Evolutionary conservation across 2,329 filamentous ascomycete species (phyloP).

Genomic region (Erysiphe pulchra): DNA sequence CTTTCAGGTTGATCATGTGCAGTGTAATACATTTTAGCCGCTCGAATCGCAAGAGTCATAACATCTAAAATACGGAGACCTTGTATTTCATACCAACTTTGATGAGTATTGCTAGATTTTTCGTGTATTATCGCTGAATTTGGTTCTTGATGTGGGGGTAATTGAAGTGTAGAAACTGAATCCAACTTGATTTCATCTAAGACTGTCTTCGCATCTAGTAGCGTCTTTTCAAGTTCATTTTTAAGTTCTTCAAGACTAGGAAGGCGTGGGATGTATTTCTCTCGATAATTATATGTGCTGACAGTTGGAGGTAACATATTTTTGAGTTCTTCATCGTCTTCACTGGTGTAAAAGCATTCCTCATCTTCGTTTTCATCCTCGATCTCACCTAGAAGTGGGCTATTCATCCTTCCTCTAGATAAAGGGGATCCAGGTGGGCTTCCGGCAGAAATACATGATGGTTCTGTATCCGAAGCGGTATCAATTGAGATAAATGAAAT

Average conservation of each 20-base stretch:
- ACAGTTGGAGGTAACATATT: conserved; percentile 88
- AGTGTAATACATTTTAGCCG: conserved; percentile 91
- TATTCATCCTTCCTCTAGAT: conserved; percentile 13
- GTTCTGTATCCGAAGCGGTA: conserved; percentile 25
- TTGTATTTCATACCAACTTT: conserved; percentile 65
- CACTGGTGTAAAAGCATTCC: conserved; percentile 23
- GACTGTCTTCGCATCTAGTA: conserved; percentile 43
- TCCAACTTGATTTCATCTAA: conserved; percentile 29
- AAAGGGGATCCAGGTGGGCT: conserved; percentile 29
- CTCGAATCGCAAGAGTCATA: conserved; percentile 81
- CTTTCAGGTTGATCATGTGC: conserved; percentile 69
- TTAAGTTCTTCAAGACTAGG: conserved; percentile 64
- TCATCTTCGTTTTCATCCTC: conserved; percentile 12
- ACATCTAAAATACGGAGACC: conserved; percentile 82
- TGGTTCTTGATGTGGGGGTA: conserved; percentile 1
- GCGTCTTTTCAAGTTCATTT: conserved; percentile 34
- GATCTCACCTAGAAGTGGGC: conserved; percentile 12
- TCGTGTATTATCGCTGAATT: background rate
- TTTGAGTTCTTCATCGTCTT: conserved; percentile 36
- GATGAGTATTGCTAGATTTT: background rate
- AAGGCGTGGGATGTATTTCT: conserved; percentile 57
- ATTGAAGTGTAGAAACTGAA: conserved; percentile 6
- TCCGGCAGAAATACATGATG: conserved; percentile 31
- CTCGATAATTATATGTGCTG: conserved; percentile 77
- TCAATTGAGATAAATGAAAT: conserved; percentile 18